A percentile compares a stretch with the other conserved stretches of the same genome.
Conservation (phyloP, 371 early-diverging fungal genomes). For the Rhizopus microsporus region DNA sequence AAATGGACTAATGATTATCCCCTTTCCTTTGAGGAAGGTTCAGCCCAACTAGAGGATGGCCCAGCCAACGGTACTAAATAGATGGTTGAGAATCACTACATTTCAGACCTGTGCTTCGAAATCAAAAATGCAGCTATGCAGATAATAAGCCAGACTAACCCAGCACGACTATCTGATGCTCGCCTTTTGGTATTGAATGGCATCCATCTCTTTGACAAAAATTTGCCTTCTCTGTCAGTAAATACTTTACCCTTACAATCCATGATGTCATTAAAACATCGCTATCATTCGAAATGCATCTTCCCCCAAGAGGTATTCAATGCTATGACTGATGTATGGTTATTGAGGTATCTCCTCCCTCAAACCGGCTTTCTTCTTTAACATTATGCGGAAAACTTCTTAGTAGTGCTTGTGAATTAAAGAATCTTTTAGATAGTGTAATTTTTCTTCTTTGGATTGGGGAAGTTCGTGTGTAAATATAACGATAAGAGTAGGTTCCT, state of each 20-base stretch:
- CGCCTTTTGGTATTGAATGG: conserved; percentile 9
- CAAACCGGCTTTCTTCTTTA: conserved; percentile 6
- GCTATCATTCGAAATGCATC: conserved; percentile 9
- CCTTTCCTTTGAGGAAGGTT: conserved; percentile 4
- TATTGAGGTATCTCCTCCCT: conserved; percentile 11
- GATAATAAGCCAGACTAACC: neutral
- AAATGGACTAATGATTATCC: conserved; percentile 1
- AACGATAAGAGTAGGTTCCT: too few species aligned
- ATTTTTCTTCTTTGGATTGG: too few species aligned
- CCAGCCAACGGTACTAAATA: conserved; percentile 3
- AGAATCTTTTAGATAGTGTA: conserved; percentile 12
- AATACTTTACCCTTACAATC: conserved; percentile 5
- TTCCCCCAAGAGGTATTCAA: conserved; percentile 7
- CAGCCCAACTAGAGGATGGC: conserved; percentile 6
- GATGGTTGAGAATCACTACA: conserved; percentile 6
- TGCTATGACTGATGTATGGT: conserved; percentile 15
- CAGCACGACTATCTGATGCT: neutral
- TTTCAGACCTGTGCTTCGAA: conserved; percentile 10
- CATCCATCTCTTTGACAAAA: conserved; percentile 20
- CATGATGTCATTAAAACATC: conserved; percentile 8
- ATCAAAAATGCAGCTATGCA: conserved; percentile 2
- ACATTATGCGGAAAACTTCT: conserved; percentile 16
- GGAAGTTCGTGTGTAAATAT: too few species aligned
- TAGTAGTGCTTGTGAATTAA: conserved; percentile 3
- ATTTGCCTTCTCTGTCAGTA: conserved; percentile 10